A percentile compares a stretch with the other conserved stretches of the same genome.
Evolutionary conservation across 495 filamentous ascomycete species (phyloP).

Genomic region (Tuber aestivum): DNA sequence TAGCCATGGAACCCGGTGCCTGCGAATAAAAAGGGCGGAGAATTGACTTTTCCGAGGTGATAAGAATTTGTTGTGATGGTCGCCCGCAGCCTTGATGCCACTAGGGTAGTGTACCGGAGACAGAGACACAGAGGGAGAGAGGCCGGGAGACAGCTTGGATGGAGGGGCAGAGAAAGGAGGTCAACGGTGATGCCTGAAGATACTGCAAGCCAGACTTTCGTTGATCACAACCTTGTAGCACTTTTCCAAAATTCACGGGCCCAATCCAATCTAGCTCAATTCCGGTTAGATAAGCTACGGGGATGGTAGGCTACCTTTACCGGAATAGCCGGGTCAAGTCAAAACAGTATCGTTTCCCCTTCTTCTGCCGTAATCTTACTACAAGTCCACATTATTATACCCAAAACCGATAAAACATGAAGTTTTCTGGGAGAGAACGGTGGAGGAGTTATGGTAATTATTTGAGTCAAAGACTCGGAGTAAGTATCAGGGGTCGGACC

Average conservation of each 20-base stretch:
- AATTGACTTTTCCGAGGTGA: neutral
- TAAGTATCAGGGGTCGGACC: neutral
- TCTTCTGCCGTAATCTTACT: no score
- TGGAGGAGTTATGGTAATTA: neutral
- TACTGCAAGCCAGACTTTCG: neutral
- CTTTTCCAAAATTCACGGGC: neutral
- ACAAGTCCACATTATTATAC: neutral
- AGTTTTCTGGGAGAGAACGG: neutral
- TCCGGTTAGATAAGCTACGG: neutral
- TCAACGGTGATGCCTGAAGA: neutral
- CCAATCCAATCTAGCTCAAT: neutral
- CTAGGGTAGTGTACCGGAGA: neutral
- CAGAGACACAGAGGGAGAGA: no score
- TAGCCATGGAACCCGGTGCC: neutral
- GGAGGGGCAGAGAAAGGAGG: neutral
- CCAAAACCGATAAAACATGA: neutral
- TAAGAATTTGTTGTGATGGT: neutral
- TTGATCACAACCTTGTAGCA: neutral
- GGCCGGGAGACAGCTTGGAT: neutral
- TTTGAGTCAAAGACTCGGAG: neutral
- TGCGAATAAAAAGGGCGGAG: neutral
- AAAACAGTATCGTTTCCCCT: no score
- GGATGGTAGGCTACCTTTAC: neutral
- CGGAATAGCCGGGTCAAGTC: neutral
- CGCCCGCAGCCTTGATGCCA: neutral